Evolutionary conservation across 139 green algal genomes (phyloP).

Genomic region (Chlorella sp.): DNA sequence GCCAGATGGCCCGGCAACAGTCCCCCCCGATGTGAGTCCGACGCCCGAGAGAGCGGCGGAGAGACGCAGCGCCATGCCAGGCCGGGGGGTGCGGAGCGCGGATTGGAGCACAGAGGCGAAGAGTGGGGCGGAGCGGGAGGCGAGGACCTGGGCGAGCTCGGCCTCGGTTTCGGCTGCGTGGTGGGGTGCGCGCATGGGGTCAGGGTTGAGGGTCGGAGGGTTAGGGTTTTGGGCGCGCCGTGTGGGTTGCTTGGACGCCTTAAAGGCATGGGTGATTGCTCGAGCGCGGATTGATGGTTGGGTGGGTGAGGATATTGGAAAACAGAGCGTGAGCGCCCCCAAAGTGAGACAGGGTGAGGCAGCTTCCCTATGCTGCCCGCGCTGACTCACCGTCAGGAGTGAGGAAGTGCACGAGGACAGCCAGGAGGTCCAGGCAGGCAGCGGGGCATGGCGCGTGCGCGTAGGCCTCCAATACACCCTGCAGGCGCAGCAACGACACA

Average conservation of each 20-base stretch:
- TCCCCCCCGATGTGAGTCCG: background rate
- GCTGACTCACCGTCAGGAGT: slow-evolving; percentile 5
- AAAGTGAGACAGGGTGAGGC: background rate
- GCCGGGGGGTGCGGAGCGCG: background rate
- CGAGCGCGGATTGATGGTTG: no score
- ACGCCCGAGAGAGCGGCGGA: background rate
- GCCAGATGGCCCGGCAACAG: no score
- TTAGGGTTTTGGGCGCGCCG: background rate
- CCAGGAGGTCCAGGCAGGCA: slow-evolving; percentile 11
- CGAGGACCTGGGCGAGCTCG: background rate
- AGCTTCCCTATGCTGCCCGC: background rate
- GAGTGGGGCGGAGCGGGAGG: background rate
- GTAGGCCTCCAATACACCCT: slow-evolving; percentile 20
- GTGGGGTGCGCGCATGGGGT: background rate
- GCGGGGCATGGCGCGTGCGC: slow-evolving; percentile 18
- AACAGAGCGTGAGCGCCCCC: background rate
- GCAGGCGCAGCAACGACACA: background rate
- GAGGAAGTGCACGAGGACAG: slow-evolving; percentile 8
- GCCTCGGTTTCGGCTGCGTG: background rate
- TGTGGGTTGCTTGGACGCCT: background rate
- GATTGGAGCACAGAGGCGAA: background rate
- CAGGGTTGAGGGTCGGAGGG: background rate
- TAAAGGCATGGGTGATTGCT: no score
- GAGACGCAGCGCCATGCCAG: slow-evolving; percentile 1
- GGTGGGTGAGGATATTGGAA: background rate